Conservation (phyloP, 164 flowering plant genomes). For the Platanus orientalis region DNA sequence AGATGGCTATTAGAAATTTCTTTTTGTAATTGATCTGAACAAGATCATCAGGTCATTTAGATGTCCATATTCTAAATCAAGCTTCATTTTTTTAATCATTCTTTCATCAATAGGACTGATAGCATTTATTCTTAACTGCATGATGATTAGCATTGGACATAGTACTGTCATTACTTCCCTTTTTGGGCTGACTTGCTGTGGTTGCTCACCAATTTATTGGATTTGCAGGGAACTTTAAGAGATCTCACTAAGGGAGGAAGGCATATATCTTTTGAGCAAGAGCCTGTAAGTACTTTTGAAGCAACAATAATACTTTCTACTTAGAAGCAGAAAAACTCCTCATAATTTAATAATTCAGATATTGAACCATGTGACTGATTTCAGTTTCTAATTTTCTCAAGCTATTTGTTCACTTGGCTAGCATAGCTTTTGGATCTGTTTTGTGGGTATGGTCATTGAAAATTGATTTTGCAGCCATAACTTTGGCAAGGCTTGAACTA, state of each 20-base stretch:
- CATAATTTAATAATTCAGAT: no score
- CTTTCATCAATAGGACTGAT: neutral
- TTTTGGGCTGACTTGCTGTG: neutral
- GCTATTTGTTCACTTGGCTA: neutral
- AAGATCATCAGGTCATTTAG: no score
- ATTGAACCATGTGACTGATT: no score
- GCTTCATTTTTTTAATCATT: neutral
- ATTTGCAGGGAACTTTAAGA: slow-evolving; percentile 51
- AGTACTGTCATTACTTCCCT: neutral
- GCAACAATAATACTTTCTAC: neutral
- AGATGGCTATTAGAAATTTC: no score
- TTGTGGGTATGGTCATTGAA: neutral
- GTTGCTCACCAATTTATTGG: neutral
- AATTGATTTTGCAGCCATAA: neutral
- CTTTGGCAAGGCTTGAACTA: no score
- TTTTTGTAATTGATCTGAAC: no score
- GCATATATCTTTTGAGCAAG: slow-evolving; percentile 30
- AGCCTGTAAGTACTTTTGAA: slow-evolving; percentile 30
- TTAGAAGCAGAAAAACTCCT: neutral
- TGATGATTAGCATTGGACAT: neutral
- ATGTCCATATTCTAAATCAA: no score
- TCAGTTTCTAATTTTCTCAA: no score
- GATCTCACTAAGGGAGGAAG: slow-evolving; percentile 55
- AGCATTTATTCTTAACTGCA: neutral
- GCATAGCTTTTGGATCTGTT: neutral